Evolutionary conservation across 1,284 basidiomycete genomes (phyloP).

Genomic region (Volvariella surrecta): DNA sequence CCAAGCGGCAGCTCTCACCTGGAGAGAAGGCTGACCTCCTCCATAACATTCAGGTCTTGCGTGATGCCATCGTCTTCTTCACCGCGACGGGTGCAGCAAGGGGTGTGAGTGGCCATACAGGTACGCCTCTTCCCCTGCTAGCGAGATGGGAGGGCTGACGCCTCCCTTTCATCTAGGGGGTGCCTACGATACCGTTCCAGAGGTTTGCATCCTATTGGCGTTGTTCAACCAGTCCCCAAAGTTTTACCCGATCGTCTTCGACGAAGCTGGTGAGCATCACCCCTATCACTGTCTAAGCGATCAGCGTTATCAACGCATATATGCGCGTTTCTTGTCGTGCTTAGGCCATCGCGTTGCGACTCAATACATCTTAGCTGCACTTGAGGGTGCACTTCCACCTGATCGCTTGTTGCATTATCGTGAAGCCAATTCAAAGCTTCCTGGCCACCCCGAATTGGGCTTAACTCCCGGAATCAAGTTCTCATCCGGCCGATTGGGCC

Average conservation of each 20-base stretch:
- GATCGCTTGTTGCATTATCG: slow-evolving; percentile 79
- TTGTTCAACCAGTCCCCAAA: slow-evolving; percentile 60
- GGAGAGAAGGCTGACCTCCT: slow-evolving; percentile 53
- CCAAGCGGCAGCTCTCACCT: slow-evolving; percentile 47
- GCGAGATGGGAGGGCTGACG: neutral
- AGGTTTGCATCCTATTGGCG: slow-evolving; percentile 67
- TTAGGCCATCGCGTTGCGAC: slow-evolving; percentile 81
- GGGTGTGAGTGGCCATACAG: slow-evolving; percentile 79
- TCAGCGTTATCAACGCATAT: slow-evolving; percentile 1
- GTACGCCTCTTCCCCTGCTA: slow-evolving; percentile 21
- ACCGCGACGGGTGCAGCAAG: slow-evolving; percentile 75
- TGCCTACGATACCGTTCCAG: slow-evolving; percentile 79
- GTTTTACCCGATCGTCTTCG: slow-evolving; percentile 61
- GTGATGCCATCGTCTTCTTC: slow-evolving; percentile 78
- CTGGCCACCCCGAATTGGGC: slow-evolving; percentile 80
- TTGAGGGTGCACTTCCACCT: slow-evolving; percentile 62
- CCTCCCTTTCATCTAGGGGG: slow-evolving; percentile 38
- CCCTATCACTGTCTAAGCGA: neutral
- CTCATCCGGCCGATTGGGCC: slow-evolving; percentile 78
- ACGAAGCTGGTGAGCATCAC: slow-evolving; percentile 58
- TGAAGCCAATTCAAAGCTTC: slow-evolving; percentile 75
- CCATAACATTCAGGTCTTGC: slow-evolving; percentile 68
- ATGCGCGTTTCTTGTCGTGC: slow-evolving; percentile 6
- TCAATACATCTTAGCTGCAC: slow-evolving; percentile 72
- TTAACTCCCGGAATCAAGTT: slow-evolving; percentile 83